Evolutionary conservation across 768 basidiomycete species (phyloP), one percentile per base, ranked within the genome.

Genomic region (Podaxis mareebaensis): DNA sequence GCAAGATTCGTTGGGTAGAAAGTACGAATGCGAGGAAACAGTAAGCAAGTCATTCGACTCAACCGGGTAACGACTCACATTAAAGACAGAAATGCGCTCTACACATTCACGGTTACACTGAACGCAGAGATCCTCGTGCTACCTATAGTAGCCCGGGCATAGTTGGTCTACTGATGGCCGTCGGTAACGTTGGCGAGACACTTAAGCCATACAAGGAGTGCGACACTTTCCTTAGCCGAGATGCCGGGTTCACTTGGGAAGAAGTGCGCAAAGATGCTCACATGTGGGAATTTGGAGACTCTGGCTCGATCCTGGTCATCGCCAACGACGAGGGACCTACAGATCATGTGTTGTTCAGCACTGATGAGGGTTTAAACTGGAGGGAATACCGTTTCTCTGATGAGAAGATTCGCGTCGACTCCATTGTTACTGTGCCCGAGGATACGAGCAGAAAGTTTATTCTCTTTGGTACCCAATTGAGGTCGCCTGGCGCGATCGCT

Each of bases 251-350:
- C 76, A 95, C 93, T 0, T 99, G 97, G 97, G 88, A 97, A 72
- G 97, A 99, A 77, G 90, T 99, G 0, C 95, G 95, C 79, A 99
- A 99, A 73, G 96, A 96, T 67, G 96, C 97, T 0, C 92, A 99
- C 71, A 81, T 98, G 42, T 99, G 94, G 95, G 95, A 96, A 73
- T 99, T 96, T 69, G 96, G 96, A 30, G 97, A 99, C 77, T 96
- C 93, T 0, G 97, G 97, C 4, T 95, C 96, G 1, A 82, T 99
- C 62, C 82, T 99, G 39, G 80, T 99, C 67, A 90, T 99, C 78
- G 94, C 87, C 49, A 98, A 99, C 74, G 97, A 99, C 73, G 96
- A 99, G 72, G 90, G 90, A 63, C 85, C 95, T 0, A 96, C 93
- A 2, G 92, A 97, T 69, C 89, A 91, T 65, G 83, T 99, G 49